Base-by-base conservation (phyloP, 2,329 filamentous ascomycete species). In the Exserohilum turcica region DNA sequence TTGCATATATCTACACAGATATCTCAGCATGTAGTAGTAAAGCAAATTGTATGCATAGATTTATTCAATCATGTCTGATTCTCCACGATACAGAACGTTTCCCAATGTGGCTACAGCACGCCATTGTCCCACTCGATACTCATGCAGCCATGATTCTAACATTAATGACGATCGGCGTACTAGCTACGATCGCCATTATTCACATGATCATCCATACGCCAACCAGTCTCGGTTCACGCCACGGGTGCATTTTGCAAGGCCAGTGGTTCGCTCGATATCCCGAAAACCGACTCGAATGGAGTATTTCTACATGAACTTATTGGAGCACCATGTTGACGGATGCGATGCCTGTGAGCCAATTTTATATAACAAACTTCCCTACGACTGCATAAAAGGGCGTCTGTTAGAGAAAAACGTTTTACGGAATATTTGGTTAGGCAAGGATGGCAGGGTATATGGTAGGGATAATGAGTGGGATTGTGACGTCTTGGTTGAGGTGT, bases 231-330 rank as follows among this genome's bases (percentile, higher is more conserved):
- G 12, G 21, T 2, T 13, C 24, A 35, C 19, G 13, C 38, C 21
- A 16, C 32, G 15, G 9, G 43, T 45, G 21, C 43, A 28, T 28
- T 45, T 8, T 8, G 43, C 21, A 45, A 35, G 21, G 21, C 32
- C 43, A 7, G 21, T 45, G 6, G 32, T 45, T 8, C 21, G 16
- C 21, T 45, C 32, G 2, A 28, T 45, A 37, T 45, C 32, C 6
- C n/a, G 43, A 45, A 45, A 45, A 21, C 43, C 43, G 12, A 45
- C 21, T 7, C 31, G 43, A 45, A n/a, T 37, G 3, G 32, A 45
- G 24, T 45, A 18, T 9, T 21, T 45, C 12, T 10, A 9, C 32
- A 45, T 45, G 43, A 45, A 45, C 13, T 12, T 36, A 32, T 21
- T 45, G 5, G 32, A 45, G 21, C 12, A 19, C 13, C n/a, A 45